Evolutionary conservation across 495 filamentous ascomycete species (phyloP), one percentile per base, ranked within the genome.

Genomic region (Hypoxylon lenormandii): DNA sequence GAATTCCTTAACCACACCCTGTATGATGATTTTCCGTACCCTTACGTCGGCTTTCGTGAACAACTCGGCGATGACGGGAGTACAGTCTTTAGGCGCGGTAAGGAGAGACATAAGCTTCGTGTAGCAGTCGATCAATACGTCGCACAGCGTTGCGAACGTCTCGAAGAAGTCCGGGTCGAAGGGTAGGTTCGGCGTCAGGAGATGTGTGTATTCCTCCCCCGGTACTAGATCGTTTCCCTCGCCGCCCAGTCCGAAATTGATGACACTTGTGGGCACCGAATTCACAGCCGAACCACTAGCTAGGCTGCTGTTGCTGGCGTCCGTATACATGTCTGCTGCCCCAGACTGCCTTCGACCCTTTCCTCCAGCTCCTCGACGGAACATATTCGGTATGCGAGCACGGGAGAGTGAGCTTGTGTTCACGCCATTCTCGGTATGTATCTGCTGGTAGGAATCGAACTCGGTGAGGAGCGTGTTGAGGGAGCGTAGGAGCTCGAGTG

Each of bases 161-260:
- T 96, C 92, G 76, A 93, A 96, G 74, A 96, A 99, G 78, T 99
- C 95, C 8, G 94, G 94, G 50, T 98, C 95, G 73, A 99, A 99
- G 0, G 95, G 95, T 51, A 98, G 80, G n/a, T 89, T 89, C 0
- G 96, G 96, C 4, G 93, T 98, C 0, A 95, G 81, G 5, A 99
- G 87, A 77, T 94, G 89, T 0, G 88, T 87, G 67, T 97, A 99
- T 72, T 93, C 90, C 76, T 97, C 94, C 13, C 91, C 86, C 0
- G 85, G 84, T 2, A 87, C 58, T 7, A 87, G 74, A 36, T 87
- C 85, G 77, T 80, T 72, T 77, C 83, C 58, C 66, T 76, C 47
- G 72, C 76, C 67, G 54, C 81, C 74, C 5, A 74, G 53, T 2
- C 74, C 74, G 50, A 83, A 84, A 54, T 79, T 79, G 64, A 83